phyloP scores from a whole-genome alignment of 1,284 basidiomycete species.

The Melanopsichium pennsylvanicum region DNA sequence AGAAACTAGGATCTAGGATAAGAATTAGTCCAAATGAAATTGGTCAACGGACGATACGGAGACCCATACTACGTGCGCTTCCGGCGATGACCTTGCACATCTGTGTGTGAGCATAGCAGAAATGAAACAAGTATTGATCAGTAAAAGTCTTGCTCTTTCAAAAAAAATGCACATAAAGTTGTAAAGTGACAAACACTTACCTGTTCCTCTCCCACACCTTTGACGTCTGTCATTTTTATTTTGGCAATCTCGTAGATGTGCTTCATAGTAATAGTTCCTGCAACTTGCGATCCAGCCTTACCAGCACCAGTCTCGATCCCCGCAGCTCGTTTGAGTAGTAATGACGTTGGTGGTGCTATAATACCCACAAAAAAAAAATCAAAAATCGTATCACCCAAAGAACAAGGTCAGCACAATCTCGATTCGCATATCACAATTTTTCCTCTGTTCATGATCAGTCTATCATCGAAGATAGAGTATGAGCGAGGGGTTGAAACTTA shows the following conservation, averaged over 20 bases:
- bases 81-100: slow-evolving; percentile 58
- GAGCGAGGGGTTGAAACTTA: slow-evolving; percentile 31
- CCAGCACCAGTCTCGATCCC: slow-evolving; percentile 83
- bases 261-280: slow-evolving; percentile 88
- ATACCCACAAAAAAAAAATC: no score
- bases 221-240: slow-evolving; percentile 84
- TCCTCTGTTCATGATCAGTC: no score
- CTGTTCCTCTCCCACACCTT: slow-evolving; percentile 56
- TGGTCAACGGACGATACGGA: slow-evolving; percentile 49
- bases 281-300: slow-evolving; percentile 75
- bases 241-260: slow-evolving; percentile 99
- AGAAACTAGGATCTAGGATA: no score
- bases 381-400: no score
- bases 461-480: no score
- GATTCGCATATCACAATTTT: background rate
- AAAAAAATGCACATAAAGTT: no score
- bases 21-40: no score
- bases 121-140: no score
- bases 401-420: no score
- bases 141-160: no score
- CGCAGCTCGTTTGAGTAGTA: slow-evolving; percentile 87
- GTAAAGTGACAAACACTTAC: slow-evolving; percentile 14
- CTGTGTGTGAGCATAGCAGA: slow-evolving; percentile 10
- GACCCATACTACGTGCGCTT: slow-evolving; percentile 53
- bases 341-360: slow-evolving; percentile 83